Conservation (phyloP, 2,329 filamentous ascomycete genomes). For the Talaromyces sp. region DNA sequence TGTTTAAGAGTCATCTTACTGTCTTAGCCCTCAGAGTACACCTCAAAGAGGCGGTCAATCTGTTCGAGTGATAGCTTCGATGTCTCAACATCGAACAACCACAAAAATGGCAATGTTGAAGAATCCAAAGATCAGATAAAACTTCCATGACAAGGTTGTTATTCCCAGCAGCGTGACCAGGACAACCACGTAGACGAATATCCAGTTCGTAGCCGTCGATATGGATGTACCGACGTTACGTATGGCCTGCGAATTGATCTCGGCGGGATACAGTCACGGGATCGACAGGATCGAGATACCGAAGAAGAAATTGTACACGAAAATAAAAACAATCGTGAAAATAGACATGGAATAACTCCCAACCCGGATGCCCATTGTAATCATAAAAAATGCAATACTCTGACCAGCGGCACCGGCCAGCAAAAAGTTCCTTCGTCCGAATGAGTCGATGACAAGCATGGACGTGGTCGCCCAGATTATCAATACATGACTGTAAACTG, state of each 20-base stretch:
- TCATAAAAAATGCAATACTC: not conserved
- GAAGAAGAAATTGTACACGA: not conserved
- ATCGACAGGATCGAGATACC: not conserved
- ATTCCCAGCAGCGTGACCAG: not conserved
- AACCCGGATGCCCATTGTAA: not conserved
- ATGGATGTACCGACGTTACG: not conserved
- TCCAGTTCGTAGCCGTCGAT: not conserved
- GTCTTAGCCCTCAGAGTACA: not conserved
- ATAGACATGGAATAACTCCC: not conserved
- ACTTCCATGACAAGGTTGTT: not conserved
- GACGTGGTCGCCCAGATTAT: not conserved
- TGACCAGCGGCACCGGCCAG: not conserved
- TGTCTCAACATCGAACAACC: not conserved
- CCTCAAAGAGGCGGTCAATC: not conserved
- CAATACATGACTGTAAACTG: conserved; percentile 13
- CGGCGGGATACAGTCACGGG: not conserved
- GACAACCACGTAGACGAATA: not conserved
- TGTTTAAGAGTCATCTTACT: not conserved
- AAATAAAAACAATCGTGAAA: not conserved
- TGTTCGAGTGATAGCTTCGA: not conserved
- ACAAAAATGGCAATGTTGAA: not conserved
- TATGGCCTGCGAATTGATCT: not conserved
- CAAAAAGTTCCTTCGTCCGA: not conserved
- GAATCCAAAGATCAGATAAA: not conserved
- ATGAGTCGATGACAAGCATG: not conserved